These are phyloP conservation scores for Agaricus bisporus DNA, from an alignment of 768 basidiomycete genomes.

Conservation along the genomic window DNA sequence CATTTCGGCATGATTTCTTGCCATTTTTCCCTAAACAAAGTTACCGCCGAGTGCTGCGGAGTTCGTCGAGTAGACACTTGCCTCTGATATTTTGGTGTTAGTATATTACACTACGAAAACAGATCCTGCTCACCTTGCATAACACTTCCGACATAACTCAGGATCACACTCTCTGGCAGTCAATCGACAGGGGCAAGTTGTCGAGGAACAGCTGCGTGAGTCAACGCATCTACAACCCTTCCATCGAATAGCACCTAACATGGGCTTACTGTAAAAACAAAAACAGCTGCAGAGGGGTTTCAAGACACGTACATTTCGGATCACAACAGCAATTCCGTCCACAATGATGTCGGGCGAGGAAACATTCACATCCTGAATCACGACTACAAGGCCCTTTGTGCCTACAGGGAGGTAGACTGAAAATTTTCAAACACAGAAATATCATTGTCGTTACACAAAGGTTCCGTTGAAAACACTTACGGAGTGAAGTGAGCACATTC, in stretches of 20 bases:
- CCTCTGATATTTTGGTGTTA: constrained; percentile 39
- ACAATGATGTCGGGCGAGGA: constrained; percentile 44
- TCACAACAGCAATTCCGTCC: constrained; percentile 49
- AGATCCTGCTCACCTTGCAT: constrained; percentile 32
- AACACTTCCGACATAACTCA: constrained; percentile 49
- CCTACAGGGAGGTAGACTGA: constrained; percentile 43
- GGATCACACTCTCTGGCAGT: constrained; percentile 63
- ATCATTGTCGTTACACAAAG: neutral
- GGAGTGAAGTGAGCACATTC: constrained; percentile 14
- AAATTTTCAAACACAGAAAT: neutral
- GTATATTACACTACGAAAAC: constrained; percentile 20
- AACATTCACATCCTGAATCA: constrained; percentile 42
- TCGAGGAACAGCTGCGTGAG: constrained; percentile 19
- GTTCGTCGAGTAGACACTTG: constrained; percentile 29
- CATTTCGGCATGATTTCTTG: constrained; percentile 49
- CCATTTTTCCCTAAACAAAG: constrained; percentile 24
- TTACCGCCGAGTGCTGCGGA: constrained; percentile 1
- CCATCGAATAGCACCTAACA: constrained; percentile 47
- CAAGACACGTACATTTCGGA: constrained; percentile 37
- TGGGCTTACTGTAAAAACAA: neutral
- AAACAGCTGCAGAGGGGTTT: neutral
- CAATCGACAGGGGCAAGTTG: constrained; percentile 44
- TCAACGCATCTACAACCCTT: constrained; percentile 46
- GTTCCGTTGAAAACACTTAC: constrained; percentile 14
- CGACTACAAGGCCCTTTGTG: constrained; percentile 52